A percentile compares a stretch with the other conserved stretches of the same genome.
These are phyloP conservation scores for Mortierella sp. DNA, from an alignment of 371 early-diverging fungal genomes.

Conservation along the genomic window DNA sequence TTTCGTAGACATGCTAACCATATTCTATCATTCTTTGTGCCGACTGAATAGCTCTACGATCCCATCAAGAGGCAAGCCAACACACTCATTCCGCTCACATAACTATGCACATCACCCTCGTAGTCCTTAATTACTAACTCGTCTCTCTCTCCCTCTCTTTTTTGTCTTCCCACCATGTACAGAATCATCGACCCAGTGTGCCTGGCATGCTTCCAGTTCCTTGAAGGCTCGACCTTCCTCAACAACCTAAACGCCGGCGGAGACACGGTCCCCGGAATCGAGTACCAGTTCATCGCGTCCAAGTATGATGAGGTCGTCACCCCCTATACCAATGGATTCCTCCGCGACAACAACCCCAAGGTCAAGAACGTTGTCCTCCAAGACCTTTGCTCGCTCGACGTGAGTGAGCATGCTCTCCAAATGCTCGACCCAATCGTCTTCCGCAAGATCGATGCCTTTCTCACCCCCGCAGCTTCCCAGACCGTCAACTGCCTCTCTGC, in stretches of 20 bases:
- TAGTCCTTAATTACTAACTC: neutral
- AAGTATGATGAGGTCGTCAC: slow-evolving; percentile 42
- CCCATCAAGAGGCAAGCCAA: slow-evolving; percentile 19
- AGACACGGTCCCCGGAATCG: slow-evolving; percentile 46
- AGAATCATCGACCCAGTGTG: slow-evolving; percentile 43
- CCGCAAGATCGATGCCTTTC: slow-evolving; percentile 29
- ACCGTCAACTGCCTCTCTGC: slow-evolving; percentile 48
- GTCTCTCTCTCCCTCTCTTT: neutral
- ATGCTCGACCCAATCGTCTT: slow-evolving; percentile 55
- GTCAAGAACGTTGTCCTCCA: slow-evolving; percentile 36
- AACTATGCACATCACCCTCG: neutral
- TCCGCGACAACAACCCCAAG: slow-evolving; percentile 39
- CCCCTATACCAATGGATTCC: slow-evolving; percentile 40
- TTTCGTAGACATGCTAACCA: neutral
- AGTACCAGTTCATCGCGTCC: slow-evolving; percentile 45
- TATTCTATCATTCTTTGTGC: too few species aligned
- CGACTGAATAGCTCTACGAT: slow-evolving; percentile 20
- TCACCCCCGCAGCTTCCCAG: slow-evolving; percentile 28
- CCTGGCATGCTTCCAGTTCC: slow-evolving; percentile 46
- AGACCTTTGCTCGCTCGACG: neutral
- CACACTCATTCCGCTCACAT: neutral
- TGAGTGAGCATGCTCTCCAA: slow-evolving; percentile 24
- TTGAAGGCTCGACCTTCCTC: slow-evolving; percentile 31
- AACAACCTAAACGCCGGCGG: slow-evolving; percentile 37
- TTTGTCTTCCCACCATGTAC: neutral